A percentile compares a stretch with the other conserved stretches of the same genome.
These are phyloP conservation scores for Nannizziopsis barbatae DNA, from an alignment of 2,329 filamentous ascomycete species.

Conservation along the genomic window DNA sequence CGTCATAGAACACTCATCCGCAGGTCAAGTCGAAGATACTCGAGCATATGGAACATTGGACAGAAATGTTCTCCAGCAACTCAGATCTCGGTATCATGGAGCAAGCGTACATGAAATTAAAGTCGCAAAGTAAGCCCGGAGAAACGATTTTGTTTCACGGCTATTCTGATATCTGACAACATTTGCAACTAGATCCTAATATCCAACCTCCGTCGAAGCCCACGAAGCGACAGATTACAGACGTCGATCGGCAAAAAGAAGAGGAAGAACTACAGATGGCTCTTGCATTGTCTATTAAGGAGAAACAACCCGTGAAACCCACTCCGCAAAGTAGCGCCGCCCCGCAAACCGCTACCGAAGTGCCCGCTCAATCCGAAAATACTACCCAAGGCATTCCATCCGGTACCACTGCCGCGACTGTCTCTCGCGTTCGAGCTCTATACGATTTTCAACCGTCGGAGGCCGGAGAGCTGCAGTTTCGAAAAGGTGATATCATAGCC, in stretches of 20 bases:
- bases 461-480: slow-evolving; percentile 86
- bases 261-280: slow-evolving; percentile 97
- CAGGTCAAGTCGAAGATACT: slow-evolving; percentile 96
- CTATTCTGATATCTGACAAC: background rate
- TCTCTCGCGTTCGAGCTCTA: slow-evolving; percentile 82
- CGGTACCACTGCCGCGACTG: slow-evolving; percentile 89
- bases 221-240: slow-evolving; percentile 82
- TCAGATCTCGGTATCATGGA: slow-evolving; percentile 95
- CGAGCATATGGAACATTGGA: slow-evolving; percentile 93
- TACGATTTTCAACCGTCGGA: slow-evolving; percentile 95
- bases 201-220: slow-evolving; percentile 86
- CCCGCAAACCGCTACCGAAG: slow-evolving; percentile 33
- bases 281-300: slow-evolving; percentile 80
- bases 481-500: slow-evolving; percentile 93
- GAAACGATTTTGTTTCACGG: background rate
- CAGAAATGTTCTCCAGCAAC: slow-evolving; percentile 82
- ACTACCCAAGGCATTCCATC: slow-evolving; percentile 49
- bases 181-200: slow-evolving; percentile 58
- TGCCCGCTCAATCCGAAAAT: slow-evolving; percentile 18
- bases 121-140: slow-evolving; percentile 48
- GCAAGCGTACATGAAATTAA: slow-evolving; percentile 80
- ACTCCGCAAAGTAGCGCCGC: slow-evolving; percentile 21
- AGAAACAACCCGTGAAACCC: slow-evolving; percentile 48
- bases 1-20: slow-evolving; percentile 65
- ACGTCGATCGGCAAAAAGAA: slow-evolving; percentile 82